Base-by-base conservation (phyloP, 495 filamentous ascomycete genomes). In the Penicillium pulvis region DNA sequence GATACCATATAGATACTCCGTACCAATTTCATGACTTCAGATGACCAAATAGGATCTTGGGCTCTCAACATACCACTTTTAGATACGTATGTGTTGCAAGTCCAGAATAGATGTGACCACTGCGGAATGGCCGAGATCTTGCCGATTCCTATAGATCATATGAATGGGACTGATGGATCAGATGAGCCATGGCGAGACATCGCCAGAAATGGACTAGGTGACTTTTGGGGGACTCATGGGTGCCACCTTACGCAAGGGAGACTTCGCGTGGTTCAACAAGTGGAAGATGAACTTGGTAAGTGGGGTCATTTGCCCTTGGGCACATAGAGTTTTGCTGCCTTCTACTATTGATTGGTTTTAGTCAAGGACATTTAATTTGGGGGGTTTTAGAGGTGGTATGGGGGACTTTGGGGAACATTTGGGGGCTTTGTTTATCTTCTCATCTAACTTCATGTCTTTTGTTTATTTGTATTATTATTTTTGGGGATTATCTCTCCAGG, bases 81-180 rank as follows among this genome's bases (percentile, higher is more conserved):
- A 5, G 28, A 28, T 28, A 5, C 28, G 28, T 28, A 28, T 4
- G 28, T 28, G 28, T 28, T 28, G 6, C 28, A 28, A 28, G 8
- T 45, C 43, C 43, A 45, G 43, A 19, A 36, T 12, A 1, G 33
- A 41, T 6, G 3, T 17, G 39, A 41, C 14, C 14, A 17, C 4
- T 16, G 3, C 10, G 26, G 45, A 47, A 47, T 28, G 45, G 45
- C 12, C 11, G 45, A 24, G 14, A 11, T 12, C 17, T 24, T 5
- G 20, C 9, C 17, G 19, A 0, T 24, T 23, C n/a, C 11, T 36
- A 41, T 36, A 52, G 17, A 30, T 39, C 51, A 53, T 53, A 55
- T 35, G 42, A 31, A 48, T 51, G 6, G n/a, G 31, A 16, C 24
- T 53, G 59, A 62, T 62, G 44, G 30, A 65, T 62, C 63, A 65